Evolutionary conservation across 2,329 filamentous ascomycete genomes (phyloP), one percentile per base, ranked within the genome.

Genomic region (Setomelanomma holmii): DNA sequence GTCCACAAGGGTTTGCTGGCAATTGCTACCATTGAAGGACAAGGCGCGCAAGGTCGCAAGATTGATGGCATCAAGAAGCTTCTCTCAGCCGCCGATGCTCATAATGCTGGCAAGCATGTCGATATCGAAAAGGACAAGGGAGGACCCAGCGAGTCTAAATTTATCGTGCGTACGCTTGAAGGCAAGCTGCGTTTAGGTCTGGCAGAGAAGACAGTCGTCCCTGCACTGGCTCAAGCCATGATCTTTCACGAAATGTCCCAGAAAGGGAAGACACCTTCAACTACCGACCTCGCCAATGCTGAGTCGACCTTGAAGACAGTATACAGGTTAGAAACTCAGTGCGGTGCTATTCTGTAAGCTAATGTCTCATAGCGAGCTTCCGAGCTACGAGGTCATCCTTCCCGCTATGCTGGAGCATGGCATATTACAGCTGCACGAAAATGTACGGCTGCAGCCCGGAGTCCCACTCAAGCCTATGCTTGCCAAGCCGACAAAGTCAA

Each of bases 401-500:
- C 95, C 95, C 1, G 89, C 90, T 2, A 90, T 98, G 81, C 80
- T 97, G 21, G 81, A 95, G 64, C 85, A 95, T 65, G 95, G 95
- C 16, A 90, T 99, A 56, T 85, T 89, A 78, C 87, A 92, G 33
- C 78, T 99, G 11, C 84, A 86, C 45, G 89, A 96, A 8, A 86
- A 89, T 50, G 97, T 95, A 83, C 96, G 96, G 74, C 83, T 99
- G 39, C 90, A 91, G 61, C 93, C 95, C 0, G 95, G 95, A 58
- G 90, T 99, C 14, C 95, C 95, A 0, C 81, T 99, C 52, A 99
- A 99, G 76, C 95, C 95, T 65, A 99, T 99, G 95, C 83, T 99
- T 79, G 95, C 95, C 17, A 98, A 98, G 68, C 95, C 95, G 3
- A 99, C 95, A 8, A 99, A 99, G 75, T 93, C 95, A 4, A 97